phyloP scores from a whole-genome alignment of 2,329 filamentous ascomycete species.

The Lecanicillium sp. region DNA sequence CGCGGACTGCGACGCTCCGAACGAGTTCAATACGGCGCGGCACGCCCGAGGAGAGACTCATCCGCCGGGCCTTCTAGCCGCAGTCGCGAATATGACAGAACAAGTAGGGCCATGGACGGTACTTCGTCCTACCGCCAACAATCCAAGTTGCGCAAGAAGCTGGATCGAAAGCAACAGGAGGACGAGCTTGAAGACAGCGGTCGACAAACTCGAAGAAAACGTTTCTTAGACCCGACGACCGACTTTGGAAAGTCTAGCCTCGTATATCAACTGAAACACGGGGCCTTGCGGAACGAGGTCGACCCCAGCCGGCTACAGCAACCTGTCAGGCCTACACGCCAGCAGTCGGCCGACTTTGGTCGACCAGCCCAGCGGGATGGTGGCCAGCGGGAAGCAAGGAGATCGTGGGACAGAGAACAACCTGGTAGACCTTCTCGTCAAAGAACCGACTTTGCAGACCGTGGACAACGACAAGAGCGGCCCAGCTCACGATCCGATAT shows the following conservation, averaged over 20 bases:
- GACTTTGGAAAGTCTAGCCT: conserved; percentile 47
- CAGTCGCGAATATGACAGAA: conserved; percentile 1
- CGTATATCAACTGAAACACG: conserved; percentile 46
- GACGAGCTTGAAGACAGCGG: conserved; percentile 23
- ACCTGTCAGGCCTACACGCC: conserved; percentile 14
- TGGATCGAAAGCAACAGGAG: conserved; percentile 32
- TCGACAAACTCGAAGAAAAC: conserved; percentile 38
- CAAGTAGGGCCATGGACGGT: conserved; percentile 18
- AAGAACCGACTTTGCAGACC: too few species aligned
- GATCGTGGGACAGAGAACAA: too few species aligned
- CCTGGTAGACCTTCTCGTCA: too few species aligned
- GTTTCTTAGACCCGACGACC: conserved; percentile 43
- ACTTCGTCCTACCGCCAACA: conserved; percentile 22
- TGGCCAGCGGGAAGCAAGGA: too few species aligned
- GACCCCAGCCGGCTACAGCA: conserved; percentile 17
- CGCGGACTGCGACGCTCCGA: conserved; percentile 51
- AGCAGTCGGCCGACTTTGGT: neutral
- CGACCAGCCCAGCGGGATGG: too few species aligned
- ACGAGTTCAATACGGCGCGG: conserved; percentile 20
- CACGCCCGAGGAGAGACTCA: conserved; percentile 5
- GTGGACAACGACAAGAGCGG: too few species aligned
- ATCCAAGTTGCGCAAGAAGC: conserved; percentile 44
- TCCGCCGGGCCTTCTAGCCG: neutral
- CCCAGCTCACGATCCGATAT: too few species aligned
- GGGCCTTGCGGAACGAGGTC: conserved; percentile 26